Conservation (phyloP, 345 rosid genomes). For the Tarenaya hassleriana region DNA sequence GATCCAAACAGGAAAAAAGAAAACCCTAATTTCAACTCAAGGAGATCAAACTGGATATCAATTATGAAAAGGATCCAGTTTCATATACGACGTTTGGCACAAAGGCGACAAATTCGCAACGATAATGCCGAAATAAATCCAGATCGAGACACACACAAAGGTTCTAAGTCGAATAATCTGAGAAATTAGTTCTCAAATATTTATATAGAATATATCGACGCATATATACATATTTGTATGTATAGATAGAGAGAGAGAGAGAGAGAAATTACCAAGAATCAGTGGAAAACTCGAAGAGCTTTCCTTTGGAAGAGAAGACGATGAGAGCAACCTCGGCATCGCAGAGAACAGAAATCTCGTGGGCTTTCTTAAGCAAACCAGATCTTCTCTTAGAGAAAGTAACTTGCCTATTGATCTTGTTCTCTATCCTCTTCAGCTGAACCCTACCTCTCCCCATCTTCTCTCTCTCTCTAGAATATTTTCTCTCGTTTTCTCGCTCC, state of each 20-base stretch:
- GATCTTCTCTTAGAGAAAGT: constrained; percentile 80
- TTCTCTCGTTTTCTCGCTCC: background rate
- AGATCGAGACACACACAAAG: no score
- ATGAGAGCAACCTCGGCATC: constrained; percentile 78
- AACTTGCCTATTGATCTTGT: constrained; percentile 86
- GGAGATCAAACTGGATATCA: background rate
- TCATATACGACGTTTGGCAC: no score
- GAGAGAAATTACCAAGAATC: constrained; percentile 48
- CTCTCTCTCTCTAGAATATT: constrained; percentile 21
- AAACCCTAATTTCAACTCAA: constrained; percentile 28
- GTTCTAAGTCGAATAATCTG: background rate
- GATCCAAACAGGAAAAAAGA: constrained; percentile 25
- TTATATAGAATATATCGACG: constrained; percentile 20
- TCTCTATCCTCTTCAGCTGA: constrained; percentile 83
- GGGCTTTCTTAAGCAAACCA: constrained; percentile 77
- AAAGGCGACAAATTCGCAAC: no score
- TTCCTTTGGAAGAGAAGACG: constrained; percentile 79
- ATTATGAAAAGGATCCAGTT: background rate
- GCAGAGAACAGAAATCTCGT: constrained; percentile 82
- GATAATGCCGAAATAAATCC: no score
- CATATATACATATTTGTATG: constrained; percentile 8
- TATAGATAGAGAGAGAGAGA: background rate
- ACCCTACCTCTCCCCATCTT: constrained; percentile 91
- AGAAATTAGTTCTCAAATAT: constrained; percentile 9
- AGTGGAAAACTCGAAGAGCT: constrained; percentile 70